A percentile compares a stretch with the other conserved stretches of the same genome.
These are phyloP conservation scores for Wickerhamomyces bovis DNA, from an alignment of 805 yeast genomes.

Conservation along the genomic window DNA sequence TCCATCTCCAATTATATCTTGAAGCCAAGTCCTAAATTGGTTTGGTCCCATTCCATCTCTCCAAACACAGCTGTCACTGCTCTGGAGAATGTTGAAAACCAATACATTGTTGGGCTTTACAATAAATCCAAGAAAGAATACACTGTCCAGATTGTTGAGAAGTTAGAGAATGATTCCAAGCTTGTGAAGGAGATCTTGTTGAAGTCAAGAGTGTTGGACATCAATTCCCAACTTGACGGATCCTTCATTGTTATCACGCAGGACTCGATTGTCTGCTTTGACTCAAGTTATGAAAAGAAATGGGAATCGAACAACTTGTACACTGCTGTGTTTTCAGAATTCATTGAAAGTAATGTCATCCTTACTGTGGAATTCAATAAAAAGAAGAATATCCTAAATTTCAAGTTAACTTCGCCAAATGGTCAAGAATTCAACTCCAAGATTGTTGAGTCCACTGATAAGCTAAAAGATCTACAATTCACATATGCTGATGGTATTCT, in stretches of 20 bases:
- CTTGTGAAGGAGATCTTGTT: slow-evolving; percentile 13
- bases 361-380: slow-evolving; percentile 4
- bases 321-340: slow-evolving; percentile 9
- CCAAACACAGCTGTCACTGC: slow-evolving; percentile 35
- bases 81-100: slow-evolving; percentile 7
- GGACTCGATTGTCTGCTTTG: slow-evolving; percentile 5
- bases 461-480: slow-evolving; percentile 8
- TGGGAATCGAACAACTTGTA: slow-evolving; percentile 17
- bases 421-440: slow-evolving; percentile 22
- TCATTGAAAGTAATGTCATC: slow-evolving; percentile 13
- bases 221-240: slow-evolving; percentile 1
- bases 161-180: slow-evolving; percentile 19
- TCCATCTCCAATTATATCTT: slow-evolving; percentile 32
- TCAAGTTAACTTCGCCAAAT: slow-evolving; percentile 12
- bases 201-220: slow-evolving; percentile 10
- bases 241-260: slow-evolving; percentile 11
- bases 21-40: slow-evolving; percentile 45
- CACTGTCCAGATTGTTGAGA: slow-evolving; percentile 15
- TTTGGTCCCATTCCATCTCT: slow-evolving; percentile 47
- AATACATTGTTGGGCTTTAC: slow-evolving; percentile 13
- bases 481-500: slow-evolving; percentile 17
- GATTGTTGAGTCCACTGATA: slow-evolving; percentile 15
- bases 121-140: slow-evolving; percentile 17
- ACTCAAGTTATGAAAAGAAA: slow-evolving; percentile 2
- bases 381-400: slow-evolving; percentile 16